phyloP scores from a whole-genome alignment of 805 yeast species.

The Kockiozyma suomiensis region DNA sequence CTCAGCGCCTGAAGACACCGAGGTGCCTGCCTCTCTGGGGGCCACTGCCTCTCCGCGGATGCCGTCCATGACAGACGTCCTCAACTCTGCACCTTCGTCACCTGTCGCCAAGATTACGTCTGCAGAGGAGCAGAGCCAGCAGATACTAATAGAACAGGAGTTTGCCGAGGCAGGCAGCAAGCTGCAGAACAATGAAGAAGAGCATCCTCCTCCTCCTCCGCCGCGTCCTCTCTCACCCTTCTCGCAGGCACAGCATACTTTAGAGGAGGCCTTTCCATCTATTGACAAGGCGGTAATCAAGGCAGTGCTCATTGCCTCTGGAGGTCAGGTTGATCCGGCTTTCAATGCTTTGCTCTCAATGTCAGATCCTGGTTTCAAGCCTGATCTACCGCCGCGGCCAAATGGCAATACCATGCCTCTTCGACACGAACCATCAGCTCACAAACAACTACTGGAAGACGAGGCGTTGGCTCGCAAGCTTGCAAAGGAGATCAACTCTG shows the following conservation, averaged over 20 bases:
- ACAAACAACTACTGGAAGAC: constrained; percentile 64
- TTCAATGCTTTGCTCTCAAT: constrained; percentile 82
- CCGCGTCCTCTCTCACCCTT: constrained; percentile 66
- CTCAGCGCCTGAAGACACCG: not conserved
- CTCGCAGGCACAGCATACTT: constrained; percentile 56
- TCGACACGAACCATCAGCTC: constrained; percentile 17
- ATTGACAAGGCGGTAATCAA: constrained; percentile 69
- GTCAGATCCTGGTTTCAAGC: constrained; percentile 52
- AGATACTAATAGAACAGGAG: constrained; percentile 2
- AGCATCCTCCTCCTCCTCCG: constrained; percentile 53
- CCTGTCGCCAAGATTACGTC: constrained; percentile 19
- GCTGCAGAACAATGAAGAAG: constrained; percentile 21
- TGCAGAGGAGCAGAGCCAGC: not conserved
- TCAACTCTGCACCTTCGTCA: constrained; percentile 24
- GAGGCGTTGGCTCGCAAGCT: constrained; percentile 80
- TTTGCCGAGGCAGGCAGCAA: constrained; percentile 7
- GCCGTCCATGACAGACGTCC: constrained; percentile 33
- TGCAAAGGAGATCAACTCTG: constrained; percentile 46
- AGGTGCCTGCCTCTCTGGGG: not conserved
- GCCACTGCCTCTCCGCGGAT: constrained; percentile 6
- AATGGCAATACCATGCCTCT: constrained; percentile 17
- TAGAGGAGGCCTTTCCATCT: constrained; percentile 84
- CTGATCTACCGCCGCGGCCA: constrained; percentile 35
- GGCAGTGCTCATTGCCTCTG: constrained; percentile 83
- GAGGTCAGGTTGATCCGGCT: constrained; percentile 78